Conservation (phyloP, 2,329 filamentous ascomycete genomes). For the Penicillium sp. region DNA sequence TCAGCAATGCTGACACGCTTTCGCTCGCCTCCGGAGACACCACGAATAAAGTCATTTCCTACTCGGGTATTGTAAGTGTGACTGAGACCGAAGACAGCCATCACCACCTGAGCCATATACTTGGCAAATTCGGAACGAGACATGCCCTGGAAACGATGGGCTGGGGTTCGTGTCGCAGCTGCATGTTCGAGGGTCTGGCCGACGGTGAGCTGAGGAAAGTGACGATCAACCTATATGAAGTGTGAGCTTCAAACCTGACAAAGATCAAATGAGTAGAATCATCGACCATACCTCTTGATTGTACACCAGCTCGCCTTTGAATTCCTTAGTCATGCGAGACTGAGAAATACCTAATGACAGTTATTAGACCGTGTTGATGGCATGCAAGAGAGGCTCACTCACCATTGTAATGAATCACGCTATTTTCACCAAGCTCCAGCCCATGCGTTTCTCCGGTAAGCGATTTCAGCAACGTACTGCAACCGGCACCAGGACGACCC, state of each 20-base stretch:
- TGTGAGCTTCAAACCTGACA: too few relatives aligned
- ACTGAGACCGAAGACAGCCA: slow-evolving; percentile 35
- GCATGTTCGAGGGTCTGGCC: slow-evolving; percentile 73
- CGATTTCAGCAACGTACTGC: slow-evolving; percentile 76
- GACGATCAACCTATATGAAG: slow-evolving; percentile 71
- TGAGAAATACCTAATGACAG: slow-evolving; percentile 17
- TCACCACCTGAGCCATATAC: slow-evolving; percentile 41
- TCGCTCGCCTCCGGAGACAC: slow-evolving; percentile 54
- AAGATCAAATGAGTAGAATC: background rate
- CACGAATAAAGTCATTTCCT: slow-evolving; percentile 51
- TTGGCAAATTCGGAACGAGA: slow-evolving; percentile 34
- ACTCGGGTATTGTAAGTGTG: slow-evolving; percentile 49
- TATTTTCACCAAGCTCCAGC: slow-evolving; percentile 60
- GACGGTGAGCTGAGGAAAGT: slow-evolving; percentile 60
- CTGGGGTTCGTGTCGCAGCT: slow-evolving; percentile 55
- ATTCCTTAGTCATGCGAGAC: slow-evolving; percentile 30
- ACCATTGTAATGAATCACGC: slow-evolving; percentile 75
- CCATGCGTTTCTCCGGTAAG: slow-evolving; percentile 75
- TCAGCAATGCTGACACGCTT: slow-evolving; percentile 58
- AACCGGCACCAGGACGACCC: slow-evolving; percentile 47
- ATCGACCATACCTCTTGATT: slow-evolving; percentile 44
- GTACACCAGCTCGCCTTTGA: slow-evolving; percentile 36
- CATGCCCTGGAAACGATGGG: slow-evolving; percentile 24
- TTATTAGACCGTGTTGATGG: background rate
- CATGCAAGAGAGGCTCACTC: slow-evolving; percentile 14